These are phyloP conservation scores for Verticillium isaacii DNA, from an alignment of 2,329 filamentous ascomycete species.

Conservation along the genomic window DNA sequence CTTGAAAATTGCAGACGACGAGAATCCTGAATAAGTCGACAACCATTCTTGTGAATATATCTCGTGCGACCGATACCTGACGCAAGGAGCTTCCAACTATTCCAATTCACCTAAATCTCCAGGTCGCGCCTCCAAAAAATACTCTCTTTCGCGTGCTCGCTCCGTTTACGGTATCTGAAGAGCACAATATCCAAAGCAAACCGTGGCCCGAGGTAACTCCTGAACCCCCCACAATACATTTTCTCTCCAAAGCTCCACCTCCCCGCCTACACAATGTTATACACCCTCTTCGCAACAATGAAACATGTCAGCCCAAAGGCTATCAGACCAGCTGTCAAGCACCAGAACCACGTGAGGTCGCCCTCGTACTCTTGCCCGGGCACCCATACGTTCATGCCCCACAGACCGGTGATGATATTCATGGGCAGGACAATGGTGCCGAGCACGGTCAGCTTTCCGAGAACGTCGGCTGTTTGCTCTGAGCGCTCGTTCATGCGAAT, in stretches of 20 bases:
- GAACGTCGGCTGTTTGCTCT: slow-evolving; percentile 90
- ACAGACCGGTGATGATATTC: slow-evolving; percentile 98
- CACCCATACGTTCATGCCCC: slow-evolving; percentile 98
- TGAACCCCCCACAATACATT: neutral
- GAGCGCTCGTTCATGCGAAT: slow-evolving; percentile 98
- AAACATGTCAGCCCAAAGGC: slow-evolving; percentile 78
- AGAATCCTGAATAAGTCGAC: too few species aligned
- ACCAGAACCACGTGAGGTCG: slow-evolving; percentile 71
- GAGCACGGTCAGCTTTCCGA: slow-evolving; percentile 90
- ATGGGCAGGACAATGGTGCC: slow-evolving; percentile 97
- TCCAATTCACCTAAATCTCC: too few species aligned
- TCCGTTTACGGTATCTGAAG: too few species aligned
- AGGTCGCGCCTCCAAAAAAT: too few species aligned
- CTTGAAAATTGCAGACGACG: too few species aligned
- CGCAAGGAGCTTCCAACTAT: too few species aligned
- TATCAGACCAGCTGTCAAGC: slow-evolving; percentile 68
- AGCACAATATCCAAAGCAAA: too few species aligned
- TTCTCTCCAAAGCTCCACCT: neutral
- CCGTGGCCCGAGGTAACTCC: neutral
- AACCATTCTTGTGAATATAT: too few species aligned
- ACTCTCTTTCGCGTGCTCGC: too few species aligned
- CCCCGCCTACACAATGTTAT: slow-evolving; percentile 61
- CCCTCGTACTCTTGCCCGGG: slow-evolving; percentile 81
- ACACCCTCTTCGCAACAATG: slow-evolving; percentile 76
- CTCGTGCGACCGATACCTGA: too few species aligned